These are phyloP conservation scores for Microcyclospora pomicola DNA, from an alignment of 2,329 filamentous ascomycete species.

Conservation along the genomic window DNA sequence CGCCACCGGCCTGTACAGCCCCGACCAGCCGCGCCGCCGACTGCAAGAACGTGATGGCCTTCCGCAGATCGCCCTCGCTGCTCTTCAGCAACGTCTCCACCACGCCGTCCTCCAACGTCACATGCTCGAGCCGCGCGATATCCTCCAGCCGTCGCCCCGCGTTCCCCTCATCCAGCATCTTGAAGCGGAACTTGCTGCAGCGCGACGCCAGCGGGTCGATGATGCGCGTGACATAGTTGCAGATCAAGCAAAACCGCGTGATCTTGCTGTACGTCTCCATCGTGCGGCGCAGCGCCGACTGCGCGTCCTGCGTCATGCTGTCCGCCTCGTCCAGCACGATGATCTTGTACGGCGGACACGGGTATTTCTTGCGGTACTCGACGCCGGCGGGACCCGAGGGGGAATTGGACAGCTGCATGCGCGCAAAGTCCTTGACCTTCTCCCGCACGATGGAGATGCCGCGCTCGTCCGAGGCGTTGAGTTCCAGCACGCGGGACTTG, in stretches of 20 bases:
- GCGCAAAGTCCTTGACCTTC: conserved; percentile 96
- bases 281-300: conserved; percentile 78
- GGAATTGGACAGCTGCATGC: conserved; percentile 81
- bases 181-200: conserved; percentile 96
- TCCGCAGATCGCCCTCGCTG: conserved; percentile 85
- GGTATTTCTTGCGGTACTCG: conserved; percentile 53
- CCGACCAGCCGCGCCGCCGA: conserved; percentile 83
- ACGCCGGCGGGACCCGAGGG: conserved; percentile 48
- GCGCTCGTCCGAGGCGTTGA: conserved; percentile 97
- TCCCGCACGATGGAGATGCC: conserved; percentile 94
- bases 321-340: conserved; percentile 97
- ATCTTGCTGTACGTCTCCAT: conserved; percentile 98
- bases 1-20: conserved; percentile 29
- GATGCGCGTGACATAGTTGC: conserved; percentile 96
- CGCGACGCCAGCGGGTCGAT: conserved; percentile 89
- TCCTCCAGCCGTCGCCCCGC: conserved; percentile 64
- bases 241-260: conserved; percentile 92
- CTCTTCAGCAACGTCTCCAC: conserved; percentile 73
- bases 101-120: conserved; percentile 63
- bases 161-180: conserved; percentile 78
- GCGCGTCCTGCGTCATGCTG: conserved; percentile 97
- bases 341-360: conserved; percentile 97
- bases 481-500: conserved; percentile 86
- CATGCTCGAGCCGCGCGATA: conserved; percentile 68
- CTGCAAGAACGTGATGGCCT: conserved; percentile 92